These are phyloP conservation scores for Fusarium nygamai DNA, from an alignment of 2,329 filamentous ascomycete genomes.

Conservation along the genomic window DNA sequence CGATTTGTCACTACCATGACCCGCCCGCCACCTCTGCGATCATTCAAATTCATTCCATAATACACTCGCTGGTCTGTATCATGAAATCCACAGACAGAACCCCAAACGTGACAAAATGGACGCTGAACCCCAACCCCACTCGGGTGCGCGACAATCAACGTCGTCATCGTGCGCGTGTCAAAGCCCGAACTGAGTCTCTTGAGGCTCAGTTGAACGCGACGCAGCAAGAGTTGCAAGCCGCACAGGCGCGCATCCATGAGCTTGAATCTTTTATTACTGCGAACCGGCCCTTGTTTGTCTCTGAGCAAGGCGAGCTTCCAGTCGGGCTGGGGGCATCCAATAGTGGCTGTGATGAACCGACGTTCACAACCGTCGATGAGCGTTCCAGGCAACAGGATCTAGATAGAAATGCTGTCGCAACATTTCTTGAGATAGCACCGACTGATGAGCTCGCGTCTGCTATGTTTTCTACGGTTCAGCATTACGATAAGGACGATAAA, in stretches of 20 bases:
- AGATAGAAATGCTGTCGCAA: accelerated
- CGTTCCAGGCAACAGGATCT: neutral
- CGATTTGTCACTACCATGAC: neutral
- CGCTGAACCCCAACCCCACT: constrained; percentile 41
- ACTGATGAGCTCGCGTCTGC: accelerated
- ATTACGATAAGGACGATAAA: neutral
- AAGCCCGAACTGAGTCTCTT: constrained; percentile 49
- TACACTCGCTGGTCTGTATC: no score
- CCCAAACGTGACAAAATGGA: constrained; percentile 2
- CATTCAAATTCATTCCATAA: neutral
- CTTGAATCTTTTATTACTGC: neutral
- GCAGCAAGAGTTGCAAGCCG: neutral
- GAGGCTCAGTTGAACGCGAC: constrained; percentile 37
- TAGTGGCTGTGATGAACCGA: neutral
- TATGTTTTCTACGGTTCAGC: neutral
- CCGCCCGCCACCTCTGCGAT: neutral
- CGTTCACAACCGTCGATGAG: no score
- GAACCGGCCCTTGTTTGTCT: neutral
- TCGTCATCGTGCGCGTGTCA: constrained; percentile 57
- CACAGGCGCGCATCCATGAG: neutral
- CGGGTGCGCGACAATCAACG: constrained; percentile 63
- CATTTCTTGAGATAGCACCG: accelerated
- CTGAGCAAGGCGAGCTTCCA: neutral
- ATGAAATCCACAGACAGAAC: neutral
- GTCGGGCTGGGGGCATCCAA: accelerated